phyloP scores from a whole-genome alignment of 78 protist genomes.

The Dictyostelium brefeldianum region DNA sequence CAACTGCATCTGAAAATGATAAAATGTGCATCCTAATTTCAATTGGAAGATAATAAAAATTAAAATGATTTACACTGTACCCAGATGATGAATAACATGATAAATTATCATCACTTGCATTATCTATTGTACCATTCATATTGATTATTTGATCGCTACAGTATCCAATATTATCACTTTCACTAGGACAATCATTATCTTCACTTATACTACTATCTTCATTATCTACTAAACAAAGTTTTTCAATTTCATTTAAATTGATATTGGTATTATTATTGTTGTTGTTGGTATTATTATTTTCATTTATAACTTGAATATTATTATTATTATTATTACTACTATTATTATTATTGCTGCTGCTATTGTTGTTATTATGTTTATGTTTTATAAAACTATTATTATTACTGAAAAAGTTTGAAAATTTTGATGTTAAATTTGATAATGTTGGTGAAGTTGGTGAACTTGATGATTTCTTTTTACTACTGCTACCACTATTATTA shows the following conservation, averaged over 20 bases:
- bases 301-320: not conserved
- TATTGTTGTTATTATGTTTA: not conserved
- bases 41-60: constrained; percentile 47
- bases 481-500: not conserved
- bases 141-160: not conserved
- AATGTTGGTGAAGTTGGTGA: constrained; percentile 34
- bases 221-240: not conserved
- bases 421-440: not conserved
- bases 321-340: not conserved
- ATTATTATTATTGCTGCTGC: not conserved
- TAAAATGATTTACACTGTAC: not conserved
- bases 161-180: not conserved
- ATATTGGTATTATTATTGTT: not conserved
- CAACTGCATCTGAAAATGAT: constrained; percentile 67
- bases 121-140: not conserved
- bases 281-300: not conserved
- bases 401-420: not conserved
- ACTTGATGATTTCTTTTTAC: not conserved
- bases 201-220: constrained; percentile 10
- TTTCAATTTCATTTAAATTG: not conserved
- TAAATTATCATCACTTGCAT: not conserved
- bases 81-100: not conserved
- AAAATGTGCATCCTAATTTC: constrained; percentile 76
- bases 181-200: not conserved
- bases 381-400: not conserved